Conservation (phyloP, 169 alveolate genomes). For the Plasmodium falciparum region DNA sequence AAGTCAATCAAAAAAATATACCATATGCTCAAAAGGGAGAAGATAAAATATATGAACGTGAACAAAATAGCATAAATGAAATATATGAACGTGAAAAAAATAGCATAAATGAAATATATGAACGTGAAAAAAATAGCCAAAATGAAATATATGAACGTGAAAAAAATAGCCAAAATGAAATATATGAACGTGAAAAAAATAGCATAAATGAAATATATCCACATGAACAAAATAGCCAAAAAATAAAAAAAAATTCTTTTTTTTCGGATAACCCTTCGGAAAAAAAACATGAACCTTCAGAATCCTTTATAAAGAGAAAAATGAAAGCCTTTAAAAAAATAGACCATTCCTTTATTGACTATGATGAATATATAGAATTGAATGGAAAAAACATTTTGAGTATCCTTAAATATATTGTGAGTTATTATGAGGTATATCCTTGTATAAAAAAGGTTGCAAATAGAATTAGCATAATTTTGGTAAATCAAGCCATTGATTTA, state of each 20-base stretch:
- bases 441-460: constrained; percentile 13
- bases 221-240: too few relatives aligned
- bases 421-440: constrained; percentile 5
- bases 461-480: constrained; percentile 7
- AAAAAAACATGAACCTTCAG: constrained; percentile 44
- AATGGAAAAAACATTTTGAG: constrained; percentile 49
- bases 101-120: too few relatives aligned
- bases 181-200: too few relatives aligned
- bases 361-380: constrained; percentile 19
- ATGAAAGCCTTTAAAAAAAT: neutral
- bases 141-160: too few relatives aligned
- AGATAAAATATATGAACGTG: neutral
- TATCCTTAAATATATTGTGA: constrained; percentile 27
- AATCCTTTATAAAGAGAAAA: constrained; percentile 15
- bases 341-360: neutral
- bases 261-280: neutral
- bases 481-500: constrained; percentile 9
- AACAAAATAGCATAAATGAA: too few relatives aligned
- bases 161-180: too few relatives aligned
- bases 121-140: too few relatives aligned
- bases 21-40: neutral
- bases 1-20: neutral
- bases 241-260: too few relatives aligned
- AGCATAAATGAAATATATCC: too few relatives aligned
- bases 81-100: too few relatives aligned